Base-by-base conservation (phyloP, 2,329 filamentous ascomycete genomes). In the Epichloe bromicola region DNA sequence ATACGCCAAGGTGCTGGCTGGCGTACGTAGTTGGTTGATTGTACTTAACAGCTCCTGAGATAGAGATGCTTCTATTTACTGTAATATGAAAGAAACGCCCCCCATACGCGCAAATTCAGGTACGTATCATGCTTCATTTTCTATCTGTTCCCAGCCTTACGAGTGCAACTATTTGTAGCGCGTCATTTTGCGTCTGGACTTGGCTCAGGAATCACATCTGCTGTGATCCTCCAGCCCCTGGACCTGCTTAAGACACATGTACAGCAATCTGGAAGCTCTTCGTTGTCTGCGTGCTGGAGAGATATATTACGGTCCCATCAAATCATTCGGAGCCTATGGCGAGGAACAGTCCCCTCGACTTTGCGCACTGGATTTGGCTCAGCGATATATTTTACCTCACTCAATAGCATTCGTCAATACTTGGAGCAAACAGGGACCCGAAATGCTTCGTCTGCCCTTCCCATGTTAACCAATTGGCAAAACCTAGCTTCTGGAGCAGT, bases 211-310 rank as follows among this genome's bases (percentile, higher is more conserved):
- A 77, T 95, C 48, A 79, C 88, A 57, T 93, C 89, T 49, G 90
- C 93, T 51, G 82, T 95, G 53, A 82, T 97, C 51, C 79, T 98
- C 15, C 93, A 98, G 68, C 93, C 93, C 26, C 86, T 93, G 61
- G 93, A 98, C 69, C 83, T 98, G 4, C 82, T 98, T 65, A 98
- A 98, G 70, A 98, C 93, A 33, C 85, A 93, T 45, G 83, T 97
- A 40, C 93, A 98, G 65, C 93, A 97, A 67, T 88, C 87, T 36
- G 81, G 81, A 46, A 76, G 79, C 42, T 78, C 79, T 57, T 81
- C 88, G 2, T 78, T 97, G 52, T 53, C 57, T 7, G 55, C 57
- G 17, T 61, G 56, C 26, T 54, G 66, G 45, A 58, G 55, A 37
- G 63, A 67, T 17, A 46, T 69, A 48, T 82, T 78, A 20, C 79